These are phyloP conservation scores for Eucalyptus pauciflora DNA, from an alignment of 345 rosid genomes.

Conservation along the genomic window DNA sequence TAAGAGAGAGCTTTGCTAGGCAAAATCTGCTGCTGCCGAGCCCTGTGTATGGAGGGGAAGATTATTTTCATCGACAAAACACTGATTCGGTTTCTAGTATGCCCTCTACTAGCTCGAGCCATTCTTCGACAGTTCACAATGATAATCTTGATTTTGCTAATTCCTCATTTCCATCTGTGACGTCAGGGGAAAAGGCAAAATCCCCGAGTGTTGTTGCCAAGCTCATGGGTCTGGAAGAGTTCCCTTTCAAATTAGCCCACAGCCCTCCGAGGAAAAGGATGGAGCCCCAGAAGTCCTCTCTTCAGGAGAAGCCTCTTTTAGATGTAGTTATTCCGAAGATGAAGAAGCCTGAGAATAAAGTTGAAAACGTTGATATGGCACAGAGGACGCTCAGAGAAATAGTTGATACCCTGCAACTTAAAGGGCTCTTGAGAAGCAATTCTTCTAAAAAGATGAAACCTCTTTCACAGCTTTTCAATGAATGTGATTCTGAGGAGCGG, in stretches of 20 bases:
- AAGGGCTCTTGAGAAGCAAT: constrained; percentile 23
- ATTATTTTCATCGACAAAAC: constrained; percentile 6
- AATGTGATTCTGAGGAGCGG: background rate
- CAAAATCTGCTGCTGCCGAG: constrained; percentile 35
- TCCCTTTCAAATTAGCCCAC: constrained; percentile 23
- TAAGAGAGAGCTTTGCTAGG: constrained; percentile 45
- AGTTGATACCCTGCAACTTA: constrained; percentile 31
- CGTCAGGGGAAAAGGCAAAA: constrained; percentile 12
- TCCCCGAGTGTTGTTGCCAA: constrained; percentile 63
- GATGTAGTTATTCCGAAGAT: constrained; percentile 19
- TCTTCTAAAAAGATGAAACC: constrained; percentile 31
- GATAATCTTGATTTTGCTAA: constrained; percentile 17
- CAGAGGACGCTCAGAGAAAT: constrained; percentile 29
- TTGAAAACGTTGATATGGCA: constrained; percentile 4
- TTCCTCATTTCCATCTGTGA: constrained; percentile 17
- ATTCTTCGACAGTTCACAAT: constrained; percentile 23
- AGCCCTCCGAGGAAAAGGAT: background rate
- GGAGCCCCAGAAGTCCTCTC: constrained; percentile 3
- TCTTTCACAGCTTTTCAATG: background rate
- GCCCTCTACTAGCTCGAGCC: constrained; percentile 64
- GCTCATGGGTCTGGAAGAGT: constrained; percentile 86
- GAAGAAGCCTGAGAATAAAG: constrained; percentile 15
- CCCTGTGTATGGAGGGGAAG: background rate
- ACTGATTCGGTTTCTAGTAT: constrained; percentile 30
- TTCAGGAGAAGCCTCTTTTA: constrained; percentile 4